Conservation (phyloP, 257 asterid species). For the Solanum pinnatisectum region DNA sequence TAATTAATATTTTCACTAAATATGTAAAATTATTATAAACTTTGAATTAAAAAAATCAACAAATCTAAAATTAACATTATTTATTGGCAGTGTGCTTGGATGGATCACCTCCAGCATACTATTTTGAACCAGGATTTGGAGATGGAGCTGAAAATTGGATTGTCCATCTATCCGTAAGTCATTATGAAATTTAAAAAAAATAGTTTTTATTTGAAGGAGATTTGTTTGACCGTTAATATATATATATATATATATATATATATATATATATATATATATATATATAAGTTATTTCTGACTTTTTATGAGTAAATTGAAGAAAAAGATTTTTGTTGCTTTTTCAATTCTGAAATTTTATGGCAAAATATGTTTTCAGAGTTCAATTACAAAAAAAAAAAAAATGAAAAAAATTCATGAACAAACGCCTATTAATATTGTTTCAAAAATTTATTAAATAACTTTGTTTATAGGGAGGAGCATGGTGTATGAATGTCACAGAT, state of each 20-base stretch:
- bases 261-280: background rate
- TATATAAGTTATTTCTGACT: background rate
- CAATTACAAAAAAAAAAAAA: background rate
- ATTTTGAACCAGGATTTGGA: background rate
- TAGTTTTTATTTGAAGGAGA: background rate
- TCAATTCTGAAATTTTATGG: background rate
- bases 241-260: background rate
- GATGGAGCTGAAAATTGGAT: background rate
- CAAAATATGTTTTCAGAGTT: too few species aligned
- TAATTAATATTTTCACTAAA: background rate
- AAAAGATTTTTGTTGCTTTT: too few species aligned
- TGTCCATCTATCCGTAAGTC: background rate
- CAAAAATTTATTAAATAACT: background rate
- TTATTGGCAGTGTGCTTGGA: background rate
- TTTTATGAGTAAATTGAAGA: background rate
- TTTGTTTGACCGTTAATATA: background rate
- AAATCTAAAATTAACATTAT: background rate
- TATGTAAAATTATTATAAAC: background rate
- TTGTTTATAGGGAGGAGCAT: background rate
- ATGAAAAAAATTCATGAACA: background rate
- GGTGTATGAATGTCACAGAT: background rate
- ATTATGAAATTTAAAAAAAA: background rate
- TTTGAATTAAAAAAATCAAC: background rate
- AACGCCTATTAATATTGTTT: background rate
- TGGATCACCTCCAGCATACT: slow-evolving; percentile 2